These are phyloP conservation scores for Thalassiosira profunda DNA, from an alignment of 108 stramenopile species.

Conservation along the genomic window DNA sequence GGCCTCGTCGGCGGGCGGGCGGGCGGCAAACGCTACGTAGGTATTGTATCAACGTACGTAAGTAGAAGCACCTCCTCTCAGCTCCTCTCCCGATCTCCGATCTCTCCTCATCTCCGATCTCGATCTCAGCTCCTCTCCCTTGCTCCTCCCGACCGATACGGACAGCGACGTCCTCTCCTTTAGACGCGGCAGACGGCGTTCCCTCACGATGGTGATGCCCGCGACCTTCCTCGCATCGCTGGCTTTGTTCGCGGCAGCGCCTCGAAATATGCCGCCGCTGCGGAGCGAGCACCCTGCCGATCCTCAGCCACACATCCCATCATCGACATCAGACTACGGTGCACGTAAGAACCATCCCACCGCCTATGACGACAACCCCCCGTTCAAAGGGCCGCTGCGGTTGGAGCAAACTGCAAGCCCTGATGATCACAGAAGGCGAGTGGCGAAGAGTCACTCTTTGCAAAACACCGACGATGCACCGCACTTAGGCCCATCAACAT, in stretches of 20 bases:
- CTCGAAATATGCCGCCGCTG: conserved; percentile 19
- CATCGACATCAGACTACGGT: conserved; percentile 32
- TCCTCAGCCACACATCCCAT: background rate
- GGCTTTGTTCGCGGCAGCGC: conserved; percentile 16
- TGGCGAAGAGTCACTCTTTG: conserved; percentile 1
- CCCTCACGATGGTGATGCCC: too few relatives aligned
- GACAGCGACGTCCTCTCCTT: too few relatives aligned
- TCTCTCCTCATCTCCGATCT: too few relatives aligned
- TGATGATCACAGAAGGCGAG: conserved; percentile 35
- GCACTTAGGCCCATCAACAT: conserved; percentile 16
- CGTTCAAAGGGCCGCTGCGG: conserved; percentile 50
- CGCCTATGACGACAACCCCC: conserved; percentile 49
- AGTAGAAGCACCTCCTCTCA: too few relatives aligned
- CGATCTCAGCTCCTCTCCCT: too few relatives aligned
- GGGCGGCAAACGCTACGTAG: too few relatives aligned
- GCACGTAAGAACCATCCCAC: conserved; percentile 52
- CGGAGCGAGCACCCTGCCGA: background rate
- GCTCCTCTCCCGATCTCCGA: too few relatives aligned
- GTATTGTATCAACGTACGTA: too few relatives aligned
- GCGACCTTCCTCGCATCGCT: too few relatives aligned
- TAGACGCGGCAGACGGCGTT: too few relatives aligned
- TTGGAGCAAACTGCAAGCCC: conserved; percentile 27
- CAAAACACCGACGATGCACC: background rate
- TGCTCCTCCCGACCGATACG: too few relatives aligned
- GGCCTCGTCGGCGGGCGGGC: too few relatives aligned